Evolutionary conservation across 805 yeast species (phyloP), one percentile per base, ranked within the genome.

Genomic region (Saccharomycopsis oosterbeekiorum): DNA sequence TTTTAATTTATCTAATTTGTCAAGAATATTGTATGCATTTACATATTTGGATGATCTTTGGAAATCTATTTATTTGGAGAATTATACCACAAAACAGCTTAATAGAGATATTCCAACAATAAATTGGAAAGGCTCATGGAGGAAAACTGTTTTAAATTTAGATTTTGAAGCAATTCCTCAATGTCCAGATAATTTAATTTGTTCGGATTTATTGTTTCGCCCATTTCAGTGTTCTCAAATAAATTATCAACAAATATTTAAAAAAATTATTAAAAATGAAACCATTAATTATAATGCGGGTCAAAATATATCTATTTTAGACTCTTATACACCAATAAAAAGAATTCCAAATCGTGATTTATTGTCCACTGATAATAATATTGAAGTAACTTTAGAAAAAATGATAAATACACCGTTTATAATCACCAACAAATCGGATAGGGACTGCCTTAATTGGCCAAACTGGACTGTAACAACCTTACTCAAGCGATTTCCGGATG

Each of bases 221-320:
- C 97, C 97, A 2, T 90, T 81, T 68, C 94, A 89, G 68, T 85
- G 94, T 65, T 78, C 96, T 0, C 87, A 85, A 65, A 76, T 89
- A 19, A 79, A 87, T 68, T 88, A 88, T 70, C 66, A 70, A 4
- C 68, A 71, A 29, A 67, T 82, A 3, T 82, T 87, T 66, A 69
- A 73, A 34, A 76, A 76, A 43, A 69, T 85, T 3, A 77, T 85
- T 4, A 71, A 69, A 1, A 83, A 80, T 60, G 85, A 82, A 68
- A 68, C 19, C 21, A 50, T n/a, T 5, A 65, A 47, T 60, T 65
- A 55, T 12, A n/a, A 15, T n/a, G 58, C 53, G 3, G 56, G 43
- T 12, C 39, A 34, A 21, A 56, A 50, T 65, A 19, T 47, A 11
- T 58, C 19, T 14, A 4, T 24, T 9, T 2, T 64, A 64, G 36